These are phyloP conservation scores for Phytophthora cajani DNA, from an alignment of 352 stramenopile genomes.

Conservation along the genomic window DNA sequence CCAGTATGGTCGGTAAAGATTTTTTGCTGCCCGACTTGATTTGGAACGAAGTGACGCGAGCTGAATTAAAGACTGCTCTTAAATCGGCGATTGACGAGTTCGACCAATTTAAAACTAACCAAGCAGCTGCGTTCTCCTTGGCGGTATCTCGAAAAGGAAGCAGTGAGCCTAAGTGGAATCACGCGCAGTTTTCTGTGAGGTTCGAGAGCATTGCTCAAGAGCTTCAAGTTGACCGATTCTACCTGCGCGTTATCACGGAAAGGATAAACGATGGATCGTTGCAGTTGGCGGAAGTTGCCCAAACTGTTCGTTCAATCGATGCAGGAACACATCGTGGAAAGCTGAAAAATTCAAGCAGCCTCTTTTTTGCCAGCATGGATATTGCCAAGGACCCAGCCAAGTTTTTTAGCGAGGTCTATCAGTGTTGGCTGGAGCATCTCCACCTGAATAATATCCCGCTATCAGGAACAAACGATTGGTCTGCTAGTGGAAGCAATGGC, in stretches of 20 bases:
- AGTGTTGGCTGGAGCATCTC: slow-evolving; percentile 83
- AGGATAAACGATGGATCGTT: slow-evolving; percentile 77
- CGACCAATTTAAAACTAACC: slow-evolving; percentile 52
- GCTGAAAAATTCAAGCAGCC: slow-evolving; percentile 53
- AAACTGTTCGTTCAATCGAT: slow-evolving; percentile 46
- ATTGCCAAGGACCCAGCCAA: slow-evolving; percentile 64
- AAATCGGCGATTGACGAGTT: slow-evolving; percentile 56
- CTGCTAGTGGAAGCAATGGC: slow-evolving; percentile 43
- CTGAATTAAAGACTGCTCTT: slow-evolving; percentile 61
- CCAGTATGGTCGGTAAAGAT: slow-evolving; percentile 69
- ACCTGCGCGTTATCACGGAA: slow-evolving; percentile 74
- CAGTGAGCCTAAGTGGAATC: slow-evolving; percentile 63
- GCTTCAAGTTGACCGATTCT: slow-evolving; percentile 70
- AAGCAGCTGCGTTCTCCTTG: slow-evolving; percentile 29
- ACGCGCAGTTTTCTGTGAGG: slow-evolving; percentile 66
- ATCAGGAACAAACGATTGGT: slow-evolving; percentile 40
- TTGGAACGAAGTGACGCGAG: slow-evolving; percentile 68
- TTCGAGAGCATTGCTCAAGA: slow-evolving; percentile 75
- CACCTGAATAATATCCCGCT: slow-evolving; percentile 52
- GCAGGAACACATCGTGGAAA: slow-evolving; percentile 48
- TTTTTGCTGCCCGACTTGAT: slow-evolving; percentile 84
- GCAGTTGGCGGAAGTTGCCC: slow-evolving; percentile 58
- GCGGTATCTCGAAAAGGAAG: slow-evolving; percentile 30
- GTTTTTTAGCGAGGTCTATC: slow-evolving; percentile 85
- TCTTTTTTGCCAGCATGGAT: slow-evolving; percentile 71